Conservation (phyloP, 176 grass and related monocot genomes). For the Carex myosuroides region DNA sequence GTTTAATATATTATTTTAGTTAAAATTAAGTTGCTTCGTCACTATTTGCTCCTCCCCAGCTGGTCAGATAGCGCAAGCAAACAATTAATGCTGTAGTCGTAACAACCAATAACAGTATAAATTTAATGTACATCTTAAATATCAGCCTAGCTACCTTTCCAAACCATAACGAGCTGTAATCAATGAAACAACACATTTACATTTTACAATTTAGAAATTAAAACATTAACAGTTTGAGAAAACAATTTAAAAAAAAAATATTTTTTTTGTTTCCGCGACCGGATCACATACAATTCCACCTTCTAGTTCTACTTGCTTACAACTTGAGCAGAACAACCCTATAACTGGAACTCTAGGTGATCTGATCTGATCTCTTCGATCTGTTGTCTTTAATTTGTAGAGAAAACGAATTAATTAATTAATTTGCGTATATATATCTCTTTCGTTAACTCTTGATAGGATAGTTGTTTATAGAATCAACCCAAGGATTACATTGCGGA, state of each 20-base stretch:
- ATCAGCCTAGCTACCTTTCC: not conserved
- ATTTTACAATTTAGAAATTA: constrained; percentile 4
- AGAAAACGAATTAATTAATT: constrained; percentile 11
- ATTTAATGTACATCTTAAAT: constrained; percentile 28
- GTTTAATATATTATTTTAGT: not conserved
- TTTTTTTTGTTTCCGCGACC: not conserved
- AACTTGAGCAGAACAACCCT: not conserved
- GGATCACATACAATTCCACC: constrained; percentile 11
- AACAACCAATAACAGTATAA: constrained; percentile 15
- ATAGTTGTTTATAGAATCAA: constrained; percentile 42
- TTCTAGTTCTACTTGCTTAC: not conserved
- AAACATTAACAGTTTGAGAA: constrained; percentile 2
- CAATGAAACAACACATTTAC: constrained; percentile 12
- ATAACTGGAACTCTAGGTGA: constrained; percentile 11
- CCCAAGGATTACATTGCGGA: constrained; percentile 50
- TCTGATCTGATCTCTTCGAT: constrained; percentile 16
- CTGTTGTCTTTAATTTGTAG: not conserved
- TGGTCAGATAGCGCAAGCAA: not conserved
- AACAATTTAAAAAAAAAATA: not conserved
- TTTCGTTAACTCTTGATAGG: constrained; percentile 34
- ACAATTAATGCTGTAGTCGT: not conserved
- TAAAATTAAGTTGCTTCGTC: not conserved
- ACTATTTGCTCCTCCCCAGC: not conserved
- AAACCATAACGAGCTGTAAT: constrained; percentile 9
- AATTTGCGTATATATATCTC: not conserved